Evolutionary conservation across 192 early-diverging fungal genomes (phyloP).

Genomic region (Gryganskiella cystojenkinii): DNA sequence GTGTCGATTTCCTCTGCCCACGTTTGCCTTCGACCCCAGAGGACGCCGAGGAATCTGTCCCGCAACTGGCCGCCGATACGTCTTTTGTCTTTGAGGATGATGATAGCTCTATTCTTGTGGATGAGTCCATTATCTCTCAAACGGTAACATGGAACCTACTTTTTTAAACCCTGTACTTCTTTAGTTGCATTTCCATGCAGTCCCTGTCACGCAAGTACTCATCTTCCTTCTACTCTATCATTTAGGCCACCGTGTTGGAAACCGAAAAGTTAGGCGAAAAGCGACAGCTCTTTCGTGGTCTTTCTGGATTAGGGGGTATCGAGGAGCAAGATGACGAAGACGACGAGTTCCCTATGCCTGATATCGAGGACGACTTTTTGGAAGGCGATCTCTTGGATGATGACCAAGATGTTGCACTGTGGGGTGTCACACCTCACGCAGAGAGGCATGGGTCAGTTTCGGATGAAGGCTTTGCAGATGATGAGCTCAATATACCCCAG

Average conservation of each 20-base stretch:
- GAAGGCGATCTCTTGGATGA: conserved; percentile 43
- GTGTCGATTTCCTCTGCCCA: conserved; percentile 28
- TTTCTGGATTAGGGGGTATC: conserved; percentile 20
- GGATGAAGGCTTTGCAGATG: background rate
- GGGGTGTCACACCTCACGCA: conserved; percentile 13
- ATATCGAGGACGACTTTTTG: conserved; percentile 27
- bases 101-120: conserved; percentile 38
- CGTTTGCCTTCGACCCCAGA: conserved; percentile 2
- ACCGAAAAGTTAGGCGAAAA: conserved; percentile 20
- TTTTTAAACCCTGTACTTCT: too few relatives aligned
- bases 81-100: conserved; percentile 39
- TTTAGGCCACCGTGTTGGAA: conserved; percentile 4
- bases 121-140: conserved; percentile 40
- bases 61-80: conserved; percentile 1
- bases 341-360: conserved; percentile 17
- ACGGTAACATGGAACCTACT: too few relatives aligned
- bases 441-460: background rate
- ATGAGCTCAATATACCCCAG: conserved; percentile 18
- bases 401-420: conserved; percentile 11
- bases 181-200: too few relatives aligned
- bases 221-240: background rate
- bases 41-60: background rate
- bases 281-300: conserved; percentile 26
- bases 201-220: too few relatives aligned
- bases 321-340: conserved; percentile 45